These are phyloP conservation scores for Cordyceps farinosa DNA, from an alignment of 2,329 filamentous ascomycete genomes.

Conservation along the genomic window DNA sequence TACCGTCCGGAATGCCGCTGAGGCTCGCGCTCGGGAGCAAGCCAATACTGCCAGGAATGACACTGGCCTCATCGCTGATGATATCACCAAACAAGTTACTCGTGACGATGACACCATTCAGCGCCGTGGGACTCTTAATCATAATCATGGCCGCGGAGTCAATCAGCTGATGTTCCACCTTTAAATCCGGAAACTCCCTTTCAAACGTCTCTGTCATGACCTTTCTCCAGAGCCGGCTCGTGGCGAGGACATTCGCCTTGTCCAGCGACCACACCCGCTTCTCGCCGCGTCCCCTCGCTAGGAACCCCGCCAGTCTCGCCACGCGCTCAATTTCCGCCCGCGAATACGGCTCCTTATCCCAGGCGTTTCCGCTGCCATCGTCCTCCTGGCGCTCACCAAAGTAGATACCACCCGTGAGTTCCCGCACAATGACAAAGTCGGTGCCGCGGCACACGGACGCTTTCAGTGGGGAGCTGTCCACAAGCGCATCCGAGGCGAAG, in stretches of 20 bases:
- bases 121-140: conserved; percentile 83
- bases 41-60: conserved; percentile 83
- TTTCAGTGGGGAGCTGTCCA: conserved; percentile 84
- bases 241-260: conserved; percentile 95
- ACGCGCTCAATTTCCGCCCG: conserved; percentile 84
- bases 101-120: conserved; percentile 90
- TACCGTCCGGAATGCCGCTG: conserved; percentile 80
- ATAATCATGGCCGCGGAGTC: conserved; percentile 97
- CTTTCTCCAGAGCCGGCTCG: conserved; percentile 83
- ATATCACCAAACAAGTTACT: conserved; percentile 97
- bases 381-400: conserved; percentile 85
- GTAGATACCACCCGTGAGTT: conserved; percentile 91
- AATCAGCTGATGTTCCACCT: conserved; percentile 85
- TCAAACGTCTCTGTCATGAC: conserved; percentile 80
- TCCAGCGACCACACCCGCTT: conserved; percentile 78
- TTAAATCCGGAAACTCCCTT: conserved; percentile 83
- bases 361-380: conserved; percentile 68
- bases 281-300: conserved; percentile 71
- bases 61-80: conserved; percentile 85
- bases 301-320: conserved; percentile 72
- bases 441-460: conserved; percentile 79
- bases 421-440: conserved; percentile 89
- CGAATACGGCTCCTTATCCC: conserved; percentile 85
- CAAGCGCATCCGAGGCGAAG: conserved; percentile 83
- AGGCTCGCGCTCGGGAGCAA: conserved; percentile 84